phyloP scores from a whole-genome alignment of 129 eudicot species.

The Dittrichia graveolens region DNA sequence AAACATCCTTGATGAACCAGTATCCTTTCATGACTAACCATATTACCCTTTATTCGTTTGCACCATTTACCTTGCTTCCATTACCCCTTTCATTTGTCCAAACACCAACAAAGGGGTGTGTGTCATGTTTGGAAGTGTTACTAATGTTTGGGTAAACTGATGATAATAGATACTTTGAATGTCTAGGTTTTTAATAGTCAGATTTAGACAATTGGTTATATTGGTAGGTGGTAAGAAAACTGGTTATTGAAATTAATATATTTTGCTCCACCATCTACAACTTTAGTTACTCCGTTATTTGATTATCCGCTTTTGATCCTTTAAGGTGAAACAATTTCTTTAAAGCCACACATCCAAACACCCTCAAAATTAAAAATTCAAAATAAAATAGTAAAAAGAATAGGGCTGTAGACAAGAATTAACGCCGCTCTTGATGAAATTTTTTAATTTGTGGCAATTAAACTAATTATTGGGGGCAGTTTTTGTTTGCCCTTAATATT shows the following conservation, averaged over 20 bases:
- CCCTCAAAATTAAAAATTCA: not conserved
- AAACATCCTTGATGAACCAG: slow-evolving; percentile 99
- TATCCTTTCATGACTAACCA: slow-evolving; percentile 49
- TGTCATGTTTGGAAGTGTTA: not conserved
- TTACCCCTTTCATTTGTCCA: not conserved
- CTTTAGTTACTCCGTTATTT: not conserved
- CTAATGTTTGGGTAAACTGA: not conserved
- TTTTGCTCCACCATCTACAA: not conserved
- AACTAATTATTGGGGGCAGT: slow-evolving; percentile 4
- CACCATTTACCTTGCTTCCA: not conserved
- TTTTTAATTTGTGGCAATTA: not conserved
- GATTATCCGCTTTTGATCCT: not conserved
- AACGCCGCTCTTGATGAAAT: too few species aligned
- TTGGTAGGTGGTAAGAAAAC: not conserved
- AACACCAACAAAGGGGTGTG: not conserved
- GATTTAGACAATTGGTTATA: not conserved
- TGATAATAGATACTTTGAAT: not conserved
- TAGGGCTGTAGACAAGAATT: too few species aligned
- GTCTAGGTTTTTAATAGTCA: not conserved
- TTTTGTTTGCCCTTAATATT: slow-evolving; percentile 47
- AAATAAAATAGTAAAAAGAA: not conserved
- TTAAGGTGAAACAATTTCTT: not conserved
- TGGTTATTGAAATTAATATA: too few species aligned
- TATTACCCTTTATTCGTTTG: slow-evolving; percentile 3
- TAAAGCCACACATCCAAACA: not conserved